A percentile compares a stretch with the other conserved stretches of the same genome.
phyloP scores from a whole-genome alignment of 148 eudicot species.

The Arbutus unedo region DNA sequence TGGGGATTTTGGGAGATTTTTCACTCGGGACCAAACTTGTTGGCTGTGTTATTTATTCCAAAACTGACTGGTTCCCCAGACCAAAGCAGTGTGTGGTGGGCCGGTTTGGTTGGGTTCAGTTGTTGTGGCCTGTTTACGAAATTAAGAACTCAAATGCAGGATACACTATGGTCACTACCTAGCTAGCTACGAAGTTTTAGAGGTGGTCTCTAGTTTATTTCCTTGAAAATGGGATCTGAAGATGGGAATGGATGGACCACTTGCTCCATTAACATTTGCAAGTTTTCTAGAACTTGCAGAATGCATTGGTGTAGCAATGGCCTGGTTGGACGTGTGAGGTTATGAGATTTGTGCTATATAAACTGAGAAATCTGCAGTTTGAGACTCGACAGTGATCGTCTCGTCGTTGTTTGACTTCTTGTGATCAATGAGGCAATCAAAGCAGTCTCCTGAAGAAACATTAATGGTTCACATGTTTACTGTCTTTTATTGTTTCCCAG shows the following conservation, averaged over 20 bases:
- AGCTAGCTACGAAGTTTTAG: not conserved
- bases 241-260: not conserved
- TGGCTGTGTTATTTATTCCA: not conserved
- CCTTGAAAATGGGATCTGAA: constrained; percentile 3
- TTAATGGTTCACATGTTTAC: not conserved
- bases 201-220: not conserved
- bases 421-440: not conserved
- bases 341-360: not conserved
- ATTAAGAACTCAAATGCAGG: not conserved
- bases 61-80: not conserved
- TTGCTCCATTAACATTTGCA: not conserved
- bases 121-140: not conserved
- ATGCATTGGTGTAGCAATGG: not conserved
- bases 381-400: not conserved
- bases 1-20: not conserved
- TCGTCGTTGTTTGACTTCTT: not conserved
- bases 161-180: not conserved
- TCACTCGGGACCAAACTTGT: not conserved
- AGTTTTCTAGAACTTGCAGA: not conserved
- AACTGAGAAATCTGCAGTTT: not conserved
- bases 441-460: not conserved
- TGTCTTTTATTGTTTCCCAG: not conserved
- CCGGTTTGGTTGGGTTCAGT: not conserved
- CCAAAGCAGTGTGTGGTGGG: not conserved
- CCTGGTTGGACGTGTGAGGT: not conserved